Percentiles rank a stretch among this genome's conserved stretches.
phyloP scores from a whole-genome alignment of 129 eudicot species.

The Arctium lappa region DNA sequence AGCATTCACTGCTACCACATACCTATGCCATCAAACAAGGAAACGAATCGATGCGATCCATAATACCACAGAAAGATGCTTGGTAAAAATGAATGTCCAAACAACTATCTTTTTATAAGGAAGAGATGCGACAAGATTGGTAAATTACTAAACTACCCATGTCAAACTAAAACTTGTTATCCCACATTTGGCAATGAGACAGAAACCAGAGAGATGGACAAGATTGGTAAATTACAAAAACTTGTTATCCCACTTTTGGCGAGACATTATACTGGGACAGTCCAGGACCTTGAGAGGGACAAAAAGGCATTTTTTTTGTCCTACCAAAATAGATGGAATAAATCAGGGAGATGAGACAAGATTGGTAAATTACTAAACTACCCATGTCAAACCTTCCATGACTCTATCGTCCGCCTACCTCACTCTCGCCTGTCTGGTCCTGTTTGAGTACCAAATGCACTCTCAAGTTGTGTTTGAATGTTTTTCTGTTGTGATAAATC shows the following conservation, averaged over 20 bases:
- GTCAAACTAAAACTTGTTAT: not conserved
- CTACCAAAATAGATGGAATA: not conserved
- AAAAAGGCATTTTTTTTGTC: not conserved
- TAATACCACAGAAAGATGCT: not conserved
- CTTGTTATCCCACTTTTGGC: no score
- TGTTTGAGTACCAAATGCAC: not conserved
- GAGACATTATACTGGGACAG: no score
- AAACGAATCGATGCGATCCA: not conserved
- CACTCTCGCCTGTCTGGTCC: not conserved
- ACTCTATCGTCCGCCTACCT: not conserved
- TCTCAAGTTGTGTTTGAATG: not conserved
- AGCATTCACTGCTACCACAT: constrained; percentile 59
- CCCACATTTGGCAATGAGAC: not conserved
- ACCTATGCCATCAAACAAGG: constrained; percentile 42
- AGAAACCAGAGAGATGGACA: not conserved
- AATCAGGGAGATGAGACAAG: not conserved
- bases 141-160: not conserved
- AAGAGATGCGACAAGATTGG: not conserved
- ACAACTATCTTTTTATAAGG: not conserved
- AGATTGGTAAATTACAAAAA: not conserved
- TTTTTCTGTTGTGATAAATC: not conserved
- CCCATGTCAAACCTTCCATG: not conserved
- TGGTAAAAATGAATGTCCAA: not conserved
- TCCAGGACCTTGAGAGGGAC: no score
- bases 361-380: not conserved